phyloP scores from a whole-genome alignment of 352 stramenopile genomes.

The Phytophthora capsici region DNA sequence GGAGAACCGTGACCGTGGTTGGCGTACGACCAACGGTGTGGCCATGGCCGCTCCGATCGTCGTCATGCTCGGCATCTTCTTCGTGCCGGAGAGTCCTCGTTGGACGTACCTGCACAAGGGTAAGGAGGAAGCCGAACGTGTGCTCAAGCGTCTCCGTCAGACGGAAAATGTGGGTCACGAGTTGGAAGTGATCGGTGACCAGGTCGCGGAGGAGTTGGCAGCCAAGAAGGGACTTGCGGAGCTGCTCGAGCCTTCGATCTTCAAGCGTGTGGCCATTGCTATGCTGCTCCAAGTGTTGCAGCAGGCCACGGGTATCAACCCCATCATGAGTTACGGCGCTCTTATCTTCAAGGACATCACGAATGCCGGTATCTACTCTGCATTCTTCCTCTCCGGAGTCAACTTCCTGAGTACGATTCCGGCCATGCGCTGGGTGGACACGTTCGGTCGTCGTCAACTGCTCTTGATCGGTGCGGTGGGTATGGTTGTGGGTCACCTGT shows the following conservation, averaged over 20 bases:
- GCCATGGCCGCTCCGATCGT: no score
- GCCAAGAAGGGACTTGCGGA: conserved; percentile 25
- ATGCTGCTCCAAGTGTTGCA: conserved; percentile 22
- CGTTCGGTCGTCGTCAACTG: no score
- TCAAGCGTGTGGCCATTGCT: conserved; percentile 22
- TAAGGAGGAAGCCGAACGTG: no score
- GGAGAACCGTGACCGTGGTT: no score
- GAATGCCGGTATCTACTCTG: conserved; percentile 15
- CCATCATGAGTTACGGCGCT: conserved; percentile 25
- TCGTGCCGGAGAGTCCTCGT: no score
- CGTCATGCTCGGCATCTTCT: no score
- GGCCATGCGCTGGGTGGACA: no score
- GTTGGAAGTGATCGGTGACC: background rate
- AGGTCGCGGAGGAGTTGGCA: conserved; percentile 37
- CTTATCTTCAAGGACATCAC: conserved; percentile 4
- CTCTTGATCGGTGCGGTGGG: no score
- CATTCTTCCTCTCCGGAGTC: conserved; percentile 29
- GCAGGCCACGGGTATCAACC: conserved; percentile 35
- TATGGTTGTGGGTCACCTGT: no score
- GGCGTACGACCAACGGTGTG: no score
- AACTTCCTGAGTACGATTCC: no score
- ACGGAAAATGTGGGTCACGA: background rate
- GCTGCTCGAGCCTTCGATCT: conserved; percentile 29
- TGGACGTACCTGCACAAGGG: no score
- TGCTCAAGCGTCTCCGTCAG: background rate